phyloP scores from a whole-genome alignment of 2,329 filamentous ascomycete genomes.

The Xylaria hypoxylon region DNA sequence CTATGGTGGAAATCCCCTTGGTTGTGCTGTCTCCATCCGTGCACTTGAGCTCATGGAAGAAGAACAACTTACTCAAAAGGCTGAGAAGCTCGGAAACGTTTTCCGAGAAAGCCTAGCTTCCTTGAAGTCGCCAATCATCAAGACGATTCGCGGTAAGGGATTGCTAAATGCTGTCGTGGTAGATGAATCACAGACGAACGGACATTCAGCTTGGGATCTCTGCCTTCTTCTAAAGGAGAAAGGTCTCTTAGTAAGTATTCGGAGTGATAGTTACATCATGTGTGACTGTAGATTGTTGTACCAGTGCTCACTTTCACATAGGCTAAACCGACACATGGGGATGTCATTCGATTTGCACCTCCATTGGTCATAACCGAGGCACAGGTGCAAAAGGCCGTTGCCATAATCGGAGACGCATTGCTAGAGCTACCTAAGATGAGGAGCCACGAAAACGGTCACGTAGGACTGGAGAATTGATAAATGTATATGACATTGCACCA shows the following conservation, averaged over 20 bases:
- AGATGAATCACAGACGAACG: slow-evolving; percentile 86
- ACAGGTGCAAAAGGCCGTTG: slow-evolving; percentile 81
- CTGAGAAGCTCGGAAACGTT: slow-evolving; percentile 81
- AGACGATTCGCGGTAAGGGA: slow-evolving; percentile 88
- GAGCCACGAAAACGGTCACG: slow-evolving; percentile 52
- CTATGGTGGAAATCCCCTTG: slow-evolving; percentile 97
- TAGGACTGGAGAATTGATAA: slow-evolving; percentile 44
- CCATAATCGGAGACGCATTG: slow-evolving; percentile 84
- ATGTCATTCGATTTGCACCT: slow-evolving; percentile 98
- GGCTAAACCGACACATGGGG: slow-evolving; percentile 98
- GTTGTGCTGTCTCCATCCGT: slow-evolving; percentile 94
- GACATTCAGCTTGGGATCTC: slow-evolving; percentile 93
- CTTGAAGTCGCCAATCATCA: slow-evolving; percentile 83
- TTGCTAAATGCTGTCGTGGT: slow-evolving; percentile 96
- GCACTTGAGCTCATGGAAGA: slow-evolving; percentile 94
- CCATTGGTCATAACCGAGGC: slow-evolving; percentile 93
- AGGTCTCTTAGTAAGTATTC: slow-evolving; percentile 81
- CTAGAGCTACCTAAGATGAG: slow-evolving; percentile 79
- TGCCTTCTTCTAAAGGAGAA: slow-evolving; percentile 96
- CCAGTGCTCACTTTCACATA: slow-evolving; percentile 56
- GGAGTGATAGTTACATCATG: slow-evolving; percentile 17
- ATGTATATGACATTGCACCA: slow-evolving; percentile 16
- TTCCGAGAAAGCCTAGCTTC: slow-evolving; percentile 83
- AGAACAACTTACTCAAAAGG: slow-evolving; percentile 85
- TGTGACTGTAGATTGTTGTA: slow-evolving; percentile 25